Base-by-base conservation (phyloP, 2,329 filamentous ascomycete genomes). In the Ophiocordyceps robertsii region DNA sequence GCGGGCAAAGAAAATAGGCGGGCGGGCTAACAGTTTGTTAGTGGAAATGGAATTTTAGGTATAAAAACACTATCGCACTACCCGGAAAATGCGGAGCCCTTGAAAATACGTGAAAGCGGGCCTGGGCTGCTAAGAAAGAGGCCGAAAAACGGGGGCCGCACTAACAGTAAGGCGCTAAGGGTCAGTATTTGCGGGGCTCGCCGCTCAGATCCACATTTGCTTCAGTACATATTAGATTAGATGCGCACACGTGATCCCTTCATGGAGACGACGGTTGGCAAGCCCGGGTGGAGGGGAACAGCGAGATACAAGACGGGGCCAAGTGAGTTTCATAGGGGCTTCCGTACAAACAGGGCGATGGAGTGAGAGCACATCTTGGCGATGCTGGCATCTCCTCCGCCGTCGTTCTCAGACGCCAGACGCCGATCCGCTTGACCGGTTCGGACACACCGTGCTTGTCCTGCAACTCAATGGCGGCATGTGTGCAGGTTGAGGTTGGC, bases 401-500 rank as follows among this genome's bases (percentile, higher is more conserved):
- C 12, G 90, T 83, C 29, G 85, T 81, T 39, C 83, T 74, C 49
- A 88, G 80, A 41, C 88, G 74, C 27, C 77, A 70, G 50, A 85
- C 78, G 54, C 84, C 89, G 43, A 81, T 75, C 13, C 77, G 74
- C 44, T 79, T 78, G 27, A 92, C 72, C 29, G 72, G 69, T 1
- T 72, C 66, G 0, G 80, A 72, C 42, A 93, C 63, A 2, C 74
- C 71, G 55, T 89, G 72, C 53, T 80, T 81, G 43, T 88, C 82
- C 1, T 82, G 82, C 55, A 84, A 89, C 61, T 89, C 86, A 9
- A 92, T 80, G 2, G 89, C 88, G 1, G 86, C 84, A 59, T 93
- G 86, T n/a, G 55, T 95, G 89, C 3, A 95, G 75, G 54, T 85
- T 88, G 68, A 95, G 82, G 49, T 95, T 95, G 40, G 81, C 70